phyloP scores from a whole-genome alignment of 2,329 filamentous ascomycete species.

The Xylaria sp. region DNA sequence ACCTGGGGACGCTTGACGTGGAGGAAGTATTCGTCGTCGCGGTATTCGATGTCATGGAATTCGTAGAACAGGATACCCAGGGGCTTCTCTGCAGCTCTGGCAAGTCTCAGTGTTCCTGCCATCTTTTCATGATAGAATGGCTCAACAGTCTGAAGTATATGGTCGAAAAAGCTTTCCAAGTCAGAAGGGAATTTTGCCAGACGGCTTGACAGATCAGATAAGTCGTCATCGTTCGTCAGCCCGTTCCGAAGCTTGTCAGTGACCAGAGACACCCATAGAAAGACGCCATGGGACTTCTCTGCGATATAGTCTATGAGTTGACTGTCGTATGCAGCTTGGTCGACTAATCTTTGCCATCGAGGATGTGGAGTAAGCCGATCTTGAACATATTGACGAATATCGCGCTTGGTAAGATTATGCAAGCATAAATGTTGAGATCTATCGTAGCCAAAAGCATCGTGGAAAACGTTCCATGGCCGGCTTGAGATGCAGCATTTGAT shows the following conservation, averaged over 20 bases:
- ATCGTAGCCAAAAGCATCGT: conserved; percentile 42
- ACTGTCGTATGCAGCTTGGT: conserved; percentile 12
- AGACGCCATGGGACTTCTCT: conserved; percentile 29
- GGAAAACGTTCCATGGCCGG: conserved; percentile 48
- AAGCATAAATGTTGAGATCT: conserved; percentile 37
- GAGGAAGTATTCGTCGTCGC: conserved; percentile 25
- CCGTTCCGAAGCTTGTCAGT: conserved; percentile 24
- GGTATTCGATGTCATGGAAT: conserved; percentile 33
- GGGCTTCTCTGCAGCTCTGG: conserved; percentile 20
- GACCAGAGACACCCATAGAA: conserved; percentile 33
- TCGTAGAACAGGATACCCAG: conserved; percentile 21
- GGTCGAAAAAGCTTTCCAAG: conserved; percentile 32
- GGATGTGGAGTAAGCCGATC: conserved; percentile 37
- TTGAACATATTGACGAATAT: conserved; percentile 42
- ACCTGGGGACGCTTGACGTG: background rate
- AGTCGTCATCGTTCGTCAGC: conserved; percentile 27
- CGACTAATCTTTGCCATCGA: conserved; percentile 31
- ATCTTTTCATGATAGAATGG: conserved; percentile 35
- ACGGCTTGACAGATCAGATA: conserved; percentile 28
- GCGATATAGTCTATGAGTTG: conserved; percentile 28
- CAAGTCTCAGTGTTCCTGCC: conserved; percentile 22
- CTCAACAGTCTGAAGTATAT: conserved; percentile 31
- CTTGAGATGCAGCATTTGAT: conserved; percentile 44
- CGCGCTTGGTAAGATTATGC: conserved; percentile 42
- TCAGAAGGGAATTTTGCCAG: conserved; percentile 24